Percentiles rank a stretch among this genome's conserved stretches.
phyloP scores from a whole-genome alignment of 2,329 filamentous ascomycete genomes.

The Pseudopyricularia javanii region DNA sequence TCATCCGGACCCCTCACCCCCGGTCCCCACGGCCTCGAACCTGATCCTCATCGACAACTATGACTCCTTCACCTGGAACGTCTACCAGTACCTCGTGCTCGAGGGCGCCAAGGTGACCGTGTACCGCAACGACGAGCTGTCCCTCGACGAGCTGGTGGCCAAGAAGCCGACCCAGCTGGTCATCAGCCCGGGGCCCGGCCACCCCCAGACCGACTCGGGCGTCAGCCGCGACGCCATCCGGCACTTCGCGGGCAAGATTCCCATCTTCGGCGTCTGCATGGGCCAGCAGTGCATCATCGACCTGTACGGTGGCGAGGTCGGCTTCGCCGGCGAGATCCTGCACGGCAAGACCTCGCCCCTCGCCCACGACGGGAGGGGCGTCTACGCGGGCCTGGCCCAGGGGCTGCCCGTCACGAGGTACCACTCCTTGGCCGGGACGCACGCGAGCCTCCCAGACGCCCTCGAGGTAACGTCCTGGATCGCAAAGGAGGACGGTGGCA shows the following conservation, averaged over 20 bases:
- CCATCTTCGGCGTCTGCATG: constrained; percentile 97
- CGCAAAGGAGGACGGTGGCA: constrained; percentile 59
- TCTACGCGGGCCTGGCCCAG: constrained; percentile 72
- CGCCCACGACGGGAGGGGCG: constrained; percentile 81
- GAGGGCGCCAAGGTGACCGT: constrained; percentile 88
- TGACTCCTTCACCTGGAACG: constrained; percentile 98
- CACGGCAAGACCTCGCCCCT: constrained; percentile 94
- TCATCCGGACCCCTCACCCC: constrained; percentile 62
- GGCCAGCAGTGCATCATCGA: constrained; percentile 98
- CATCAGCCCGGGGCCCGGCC: constrained; percentile 87
- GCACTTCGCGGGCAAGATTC: constrained; percentile 88
- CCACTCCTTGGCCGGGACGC: constrained; percentile 88
- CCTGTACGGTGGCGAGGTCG: constrained; percentile 81
- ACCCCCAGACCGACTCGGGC: constrained; percentile 82
- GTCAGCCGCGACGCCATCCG: constrained; percentile 85
- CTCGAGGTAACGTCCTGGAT: constrained; percentile 91
- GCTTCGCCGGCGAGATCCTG: constrained; percentile 87
- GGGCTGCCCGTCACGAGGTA: constrained; percentile 84
- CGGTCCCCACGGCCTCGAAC: constrained; percentile 72
- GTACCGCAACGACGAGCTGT: constrained; percentile 83
- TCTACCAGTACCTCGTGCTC: constrained; percentile 96
- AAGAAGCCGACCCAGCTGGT: constrained; percentile 88
- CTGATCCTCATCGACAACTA: constrained; percentile 97
- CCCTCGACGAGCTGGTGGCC: constrained; percentile 68
- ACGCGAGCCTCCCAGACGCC: constrained; percentile 71